Base-by-base conservation (phyloP, 1,139 yeast genomes). In the Yarrowia galli region DNA sequence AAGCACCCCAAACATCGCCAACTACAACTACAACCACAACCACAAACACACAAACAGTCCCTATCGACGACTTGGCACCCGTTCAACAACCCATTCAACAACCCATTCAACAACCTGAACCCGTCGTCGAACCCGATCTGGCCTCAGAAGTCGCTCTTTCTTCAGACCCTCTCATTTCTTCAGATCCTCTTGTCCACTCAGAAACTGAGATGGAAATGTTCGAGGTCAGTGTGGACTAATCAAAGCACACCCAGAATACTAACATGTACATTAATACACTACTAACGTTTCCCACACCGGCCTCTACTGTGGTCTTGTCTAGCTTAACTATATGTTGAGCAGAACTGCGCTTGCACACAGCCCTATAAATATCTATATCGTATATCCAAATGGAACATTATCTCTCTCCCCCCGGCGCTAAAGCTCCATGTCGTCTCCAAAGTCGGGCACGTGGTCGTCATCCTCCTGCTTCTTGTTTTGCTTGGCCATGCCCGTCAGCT, bases 381-480 rank as follows among this genome's bases (percentile, higher is more conserved):
- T 49, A 32, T 49, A 49, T 32, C 56, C 38, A 28, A 46, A 3
- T 8, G 10, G 32, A 7, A 8, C 25, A n/a, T 6, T n/a, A n/a
- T n/a, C n/a, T n/a, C n/a, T n/a, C 51, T 15, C 25, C 53, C 32
- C 32, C 32, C 9, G 7, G 7, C 32, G 10, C 6, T 70, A 87
- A 74, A 87, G 79, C 74, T 88, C 92, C 92, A 88, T 88, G 74
- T 87, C 89, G 68, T 86, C 87, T 18, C 89, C 91, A 76, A 87
- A 87, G 60, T 89, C 91, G 68, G 83, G 84, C 70, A 85, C 85
- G 63, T 81, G 81, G 67, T 79, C 79, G 56, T 70, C 72, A 23
- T 67, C 69, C 43, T 64, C 67, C 60, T 51, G 43, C 40, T 64
- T 54, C 60, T 71, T 74, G 28, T 70, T 74, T 32, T 70, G 70